Evolutionary conservation across 345 rosid species (phyloP), one percentile per base, ranked within the genome.

Genomic region (Gossypium anomalum): DNA sequence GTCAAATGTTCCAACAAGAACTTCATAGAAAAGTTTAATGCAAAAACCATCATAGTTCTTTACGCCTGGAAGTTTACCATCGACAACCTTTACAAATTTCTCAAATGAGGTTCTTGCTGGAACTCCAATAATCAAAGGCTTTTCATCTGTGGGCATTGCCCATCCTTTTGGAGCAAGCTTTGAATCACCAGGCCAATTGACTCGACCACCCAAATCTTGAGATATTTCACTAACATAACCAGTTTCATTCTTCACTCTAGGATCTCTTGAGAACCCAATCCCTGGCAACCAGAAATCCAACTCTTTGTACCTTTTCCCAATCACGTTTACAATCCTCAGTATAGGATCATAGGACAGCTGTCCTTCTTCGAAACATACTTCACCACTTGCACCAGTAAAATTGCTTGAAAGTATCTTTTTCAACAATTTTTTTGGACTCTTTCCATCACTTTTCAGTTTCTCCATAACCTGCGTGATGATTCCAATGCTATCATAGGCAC

Each of bases 381-480:
- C 58, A 1, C 90, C 88, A 34, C 85, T 86, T 62, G 87, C 75
- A 59, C 91, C 88, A 17, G 47, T 61, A 71, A 83, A 83, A 52
- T 82, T 71, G 52, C 67, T 79, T 16, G 60, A 70, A 4, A 75
- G 16, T 23, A 85, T 58, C 11, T 64, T 76, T 2, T 75, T 15
- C n/a, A 84, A 20, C 41, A 82, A 55, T n/a, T 6, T 2, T 4
- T 57, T 38, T 1, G 79, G 53, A 43, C n/a, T 76, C 25, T 8
- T 66, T 14, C 23, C 73, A 2, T 51, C 67, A 8, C 23, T 29
- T 1, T 76, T 56, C 47, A 43, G 51, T 67, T 41, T 68, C 15
- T 77, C 62, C 7, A 80, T 3, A 0, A 79, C 84, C 7, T 55
- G 56, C 25, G 58, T 47, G 7, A 87, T 38, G 7, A 65, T 45